Evolutionary conservation across 495 filamentous ascomycete genomes (phyloP).

Genomic region (Neurospora terricola): DNA sequence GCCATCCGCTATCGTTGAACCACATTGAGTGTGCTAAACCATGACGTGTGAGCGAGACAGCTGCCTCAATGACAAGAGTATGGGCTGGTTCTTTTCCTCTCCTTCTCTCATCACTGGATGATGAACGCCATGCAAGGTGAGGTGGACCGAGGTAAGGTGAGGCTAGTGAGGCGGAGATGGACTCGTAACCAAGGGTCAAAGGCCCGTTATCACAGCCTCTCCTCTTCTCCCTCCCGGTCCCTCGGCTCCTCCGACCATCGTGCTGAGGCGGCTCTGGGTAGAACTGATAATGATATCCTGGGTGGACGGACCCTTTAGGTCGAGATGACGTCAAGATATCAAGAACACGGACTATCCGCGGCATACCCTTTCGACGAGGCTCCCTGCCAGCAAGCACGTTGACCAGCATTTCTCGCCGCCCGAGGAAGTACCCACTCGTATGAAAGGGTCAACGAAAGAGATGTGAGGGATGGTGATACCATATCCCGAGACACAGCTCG

Average conservation of each 20-base stretch:
- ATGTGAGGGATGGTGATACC: too few species aligned
- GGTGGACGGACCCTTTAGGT: neutral
- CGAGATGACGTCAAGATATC: neutral
- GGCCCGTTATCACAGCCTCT: neutral
- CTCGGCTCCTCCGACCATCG: neutral
- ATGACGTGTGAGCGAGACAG: neutral
- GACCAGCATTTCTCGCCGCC: too few species aligned
- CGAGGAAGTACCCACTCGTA: too few species aligned
- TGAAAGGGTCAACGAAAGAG: too few species aligned
- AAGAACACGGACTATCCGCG: too few species aligned
- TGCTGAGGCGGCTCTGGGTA: neutral
- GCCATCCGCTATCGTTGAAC: neutral
- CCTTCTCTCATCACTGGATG: neutral
- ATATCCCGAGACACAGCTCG: too few species aligned
- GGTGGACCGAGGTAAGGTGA: neutral
- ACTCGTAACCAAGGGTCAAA: neutral
- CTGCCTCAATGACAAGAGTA: neutral
- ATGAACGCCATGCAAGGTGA: neutral
- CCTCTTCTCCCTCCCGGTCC: neutral
- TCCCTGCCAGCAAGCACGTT: too few species aligned
- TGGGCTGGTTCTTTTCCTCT: neutral
- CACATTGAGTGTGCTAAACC: neutral
- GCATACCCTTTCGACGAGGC: too few species aligned
- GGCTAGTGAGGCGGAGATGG: neutral
- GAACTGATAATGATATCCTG: neutral